Conservation (phyloP, 805 yeast genomes). For the Ogataea corticis region DNA sequence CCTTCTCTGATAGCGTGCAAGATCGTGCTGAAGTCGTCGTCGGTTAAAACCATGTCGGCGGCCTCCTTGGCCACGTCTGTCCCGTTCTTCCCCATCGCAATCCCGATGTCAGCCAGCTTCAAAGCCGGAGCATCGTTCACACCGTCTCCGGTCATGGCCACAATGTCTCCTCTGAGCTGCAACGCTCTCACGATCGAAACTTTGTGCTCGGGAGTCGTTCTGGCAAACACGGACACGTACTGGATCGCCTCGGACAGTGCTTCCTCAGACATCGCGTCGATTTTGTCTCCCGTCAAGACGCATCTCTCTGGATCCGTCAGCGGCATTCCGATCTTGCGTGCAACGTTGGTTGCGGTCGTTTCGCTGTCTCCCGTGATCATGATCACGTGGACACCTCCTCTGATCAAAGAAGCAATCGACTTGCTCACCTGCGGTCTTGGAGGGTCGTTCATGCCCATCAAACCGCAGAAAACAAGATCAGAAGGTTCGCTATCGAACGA, state of each 20-base stretch:
- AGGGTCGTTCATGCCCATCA: slow-evolving; percentile 96
- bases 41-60: slow-evolving; percentile 95
- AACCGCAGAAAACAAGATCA: slow-evolving; percentile 75
- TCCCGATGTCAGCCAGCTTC: slow-evolving; percentile 93
- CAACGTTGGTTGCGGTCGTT: slow-evolving; percentile 82
- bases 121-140: slow-evolving; percentile 99
- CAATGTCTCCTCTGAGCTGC: slow-evolving; percentile 89
- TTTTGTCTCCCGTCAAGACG: slow-evolving; percentile 81
- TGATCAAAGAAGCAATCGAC: slow-evolving; percentile 73
- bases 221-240: slow-evolving; percentile 85
- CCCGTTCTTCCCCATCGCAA: slow-evolving; percentile 90
- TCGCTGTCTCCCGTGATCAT: slow-evolving; percentile 98
- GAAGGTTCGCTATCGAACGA: slow-evolving; percentile 46
- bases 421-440: slow-evolving; percentile 85
- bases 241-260: slow-evolving; percentile 74
- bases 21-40: slow-evolving; percentile 95
- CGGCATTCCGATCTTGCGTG: slow-evolving; percentile 88
- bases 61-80: slow-evolving; percentile 99
- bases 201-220: slow-evolving; percentile 95
- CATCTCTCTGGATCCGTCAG: slow-evolving; percentile 59
- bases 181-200: slow-evolving; percentile 86
- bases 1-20: slow-evolving; percentile 95
- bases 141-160: slow-evolving; percentile 99
- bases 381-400: slow-evolving; percentile 95
- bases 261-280: slow-evolving; percentile 72